Base-by-base conservation (phyloP, 805 yeast species). In the Blastobotrys robertii region DNA sequence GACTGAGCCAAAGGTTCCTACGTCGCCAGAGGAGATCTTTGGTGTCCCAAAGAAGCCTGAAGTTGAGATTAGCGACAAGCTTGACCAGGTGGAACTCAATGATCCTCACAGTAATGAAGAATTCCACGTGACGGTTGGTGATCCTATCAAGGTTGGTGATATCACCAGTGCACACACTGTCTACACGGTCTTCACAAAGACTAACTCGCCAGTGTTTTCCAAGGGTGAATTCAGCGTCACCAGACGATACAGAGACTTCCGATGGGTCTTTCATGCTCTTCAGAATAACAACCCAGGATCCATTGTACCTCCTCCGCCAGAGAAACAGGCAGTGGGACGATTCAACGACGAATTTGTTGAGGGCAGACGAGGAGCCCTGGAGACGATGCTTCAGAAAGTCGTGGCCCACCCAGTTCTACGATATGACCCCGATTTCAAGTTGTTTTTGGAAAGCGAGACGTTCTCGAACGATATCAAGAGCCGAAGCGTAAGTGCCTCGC, bases 291-390 rank as follows among this genome's bases (percentile, higher is more conserved):
- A 92, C 57, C 94, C 95, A 30, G 98, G 98, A 1, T 70, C 73
- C 45, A 79, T 92, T 31, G 79, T 92, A 16, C 97, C 98, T 1
- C 95, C 97, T 1, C 97, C 97, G 3, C 88, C 97, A 0, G 94
- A 84, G 46, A 94, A 92, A 60, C 95, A 94, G 49, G 82, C 83
- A 6, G 81, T 88, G 43, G 97, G 97, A 3, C 73, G 96, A 48
- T 87, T 92, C 63, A 86, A 86, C 53, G 85, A 85, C 51, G 87
- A 81, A 53, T 88, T 92, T 53, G 78, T 92, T 41, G 97, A 92
- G 60, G 77, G 77, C 50, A 74, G 97, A 61, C 70, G 97, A 44
- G 67, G 80, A 16, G 84, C 90, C 4, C 69, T 92, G 56, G 96
- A 90, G 57, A 77, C 72, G 52, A 92, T 92, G 98, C 70, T 92